Evolutionary conservation across 2,329 filamentous ascomycete genomes (phyloP), one percentile per base, ranked within the genome.

Genomic region (Arachnomyces sp.): DNA sequence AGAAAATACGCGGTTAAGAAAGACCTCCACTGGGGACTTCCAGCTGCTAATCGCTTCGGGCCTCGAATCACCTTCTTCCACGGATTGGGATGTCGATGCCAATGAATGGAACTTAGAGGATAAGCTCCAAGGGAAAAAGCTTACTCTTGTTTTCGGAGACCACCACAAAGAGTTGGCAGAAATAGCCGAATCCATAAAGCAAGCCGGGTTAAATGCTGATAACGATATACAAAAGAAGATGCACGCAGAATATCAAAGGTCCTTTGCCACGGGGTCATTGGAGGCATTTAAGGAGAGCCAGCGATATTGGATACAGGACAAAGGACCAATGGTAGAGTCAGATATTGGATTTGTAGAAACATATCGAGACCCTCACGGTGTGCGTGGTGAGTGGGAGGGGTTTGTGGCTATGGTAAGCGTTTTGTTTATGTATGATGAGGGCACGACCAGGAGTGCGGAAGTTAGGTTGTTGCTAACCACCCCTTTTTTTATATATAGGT

Each of bases 261-360:
- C 84, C 0, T 92, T 92, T 52, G 72, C 76, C 38, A 74, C 74
- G 15, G 86, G 86, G 29, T 88, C 84, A 16, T 71, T 90, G 36
- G 72, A 85, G 46, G 79, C 79, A 9, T 89, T 85, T 70, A 89
- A 89, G 62, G 78, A 90, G 56, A 82, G 80, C 48, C 86, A 92
- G 61, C 74, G 84, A 48, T 77, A 75, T 53, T 92, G 86, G 86
- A 86, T 92, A 49, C 78, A 80, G 55, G 85, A 93, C 58, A 86
- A 88, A 60, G 81, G 82, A 14, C 86, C 86, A 3, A 78, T 77
- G 64, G 78, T 93, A 28, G 86, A 92, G 63, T 82, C 75, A 33
- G 87, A 90, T 59, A 75, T 90, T 50, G 86, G 86, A 1, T 92
- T 92, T 56, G 83, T 92, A 38, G 86, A 92, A 66, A 88, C 85